Evolutionary conservation across 768 basidiomycete species (phyloP).

Genomic region (Scleroderma bovista): DNA sequence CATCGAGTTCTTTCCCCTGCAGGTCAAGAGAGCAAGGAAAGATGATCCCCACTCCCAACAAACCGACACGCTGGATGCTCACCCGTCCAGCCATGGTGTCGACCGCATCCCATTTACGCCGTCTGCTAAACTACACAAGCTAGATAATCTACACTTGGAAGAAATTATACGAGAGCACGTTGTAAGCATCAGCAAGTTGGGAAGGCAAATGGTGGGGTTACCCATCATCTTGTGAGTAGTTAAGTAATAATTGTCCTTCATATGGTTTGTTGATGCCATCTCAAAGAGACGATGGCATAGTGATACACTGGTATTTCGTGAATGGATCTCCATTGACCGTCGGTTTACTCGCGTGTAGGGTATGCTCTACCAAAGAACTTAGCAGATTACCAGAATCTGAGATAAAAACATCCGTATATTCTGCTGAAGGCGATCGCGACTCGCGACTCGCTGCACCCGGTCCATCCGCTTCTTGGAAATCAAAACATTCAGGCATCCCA

Average conservation of each 20-base stretch:
- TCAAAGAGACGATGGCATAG: slow-evolving; percentile 23
- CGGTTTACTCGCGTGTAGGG: slow-evolving; percentile 13
- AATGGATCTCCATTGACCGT: neutral
- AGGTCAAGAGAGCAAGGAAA: slow-evolving; percentile 17
- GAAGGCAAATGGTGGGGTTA: slow-evolving; percentile 18
- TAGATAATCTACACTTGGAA: slow-evolving; percentile 9
- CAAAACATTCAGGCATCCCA: neutral
- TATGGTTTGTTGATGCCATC: slow-evolving; percentile 4
- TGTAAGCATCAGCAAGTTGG: slow-evolving; percentile 14
- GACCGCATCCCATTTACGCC: slow-evolving; percentile 20
- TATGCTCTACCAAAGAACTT: neutral
- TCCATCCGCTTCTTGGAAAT: neutral
- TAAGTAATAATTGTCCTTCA: neutral
- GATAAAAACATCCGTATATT: neutral
- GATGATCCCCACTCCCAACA: slow-evolving; percentile 8
- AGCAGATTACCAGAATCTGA: neutral
- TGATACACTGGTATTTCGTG: slow-evolving; percentile 23
- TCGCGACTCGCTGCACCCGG: neutral
- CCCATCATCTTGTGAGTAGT: slow-evolving; percentile 23
- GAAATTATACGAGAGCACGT: slow-evolving; percentile 14
- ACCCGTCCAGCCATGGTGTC: slow-evolving; percentile 19
- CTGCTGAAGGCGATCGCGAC: neutral
- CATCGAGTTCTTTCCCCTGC: slow-evolving; percentile 1
- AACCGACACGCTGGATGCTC: slow-evolving; percentile 6
- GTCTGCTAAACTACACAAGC: slow-evolving; percentile 6